These are phyloP conservation scores for Scytalidium sp. DNA, from an alignment of 2,329 filamentous ascomycete genomes.

Conservation along the genomic window DNA sequence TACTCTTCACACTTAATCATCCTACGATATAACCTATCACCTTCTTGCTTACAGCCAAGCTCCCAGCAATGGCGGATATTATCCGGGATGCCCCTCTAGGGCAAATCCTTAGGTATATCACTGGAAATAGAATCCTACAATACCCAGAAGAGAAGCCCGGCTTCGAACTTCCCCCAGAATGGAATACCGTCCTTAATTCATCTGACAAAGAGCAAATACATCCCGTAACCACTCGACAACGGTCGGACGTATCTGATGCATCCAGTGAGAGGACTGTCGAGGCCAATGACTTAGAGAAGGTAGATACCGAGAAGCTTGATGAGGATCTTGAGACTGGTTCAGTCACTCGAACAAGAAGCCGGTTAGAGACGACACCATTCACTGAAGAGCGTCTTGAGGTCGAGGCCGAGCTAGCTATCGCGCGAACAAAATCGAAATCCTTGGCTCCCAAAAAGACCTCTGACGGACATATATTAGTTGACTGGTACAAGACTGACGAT, in stretches of 20 bases:
- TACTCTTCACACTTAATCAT: neutral
- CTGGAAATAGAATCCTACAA: constrained; percentile 48
- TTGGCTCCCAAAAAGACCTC: constrained; percentile 42
- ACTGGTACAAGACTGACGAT: constrained; percentile 55
- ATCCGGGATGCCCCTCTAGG: constrained; percentile 57
- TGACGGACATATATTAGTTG: constrained; percentile 50
- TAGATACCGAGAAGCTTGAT: constrained; percentile 13
- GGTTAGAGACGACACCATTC: constrained; percentile 25
- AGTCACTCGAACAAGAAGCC: constrained; percentile 18
- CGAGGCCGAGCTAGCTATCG: constrained; percentile 33
- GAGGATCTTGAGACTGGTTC: constrained; percentile 11
- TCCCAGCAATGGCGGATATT: constrained; percentile 20
- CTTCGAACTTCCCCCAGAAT: constrained; percentile 47
- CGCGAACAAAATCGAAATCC: constrained; percentile 40
- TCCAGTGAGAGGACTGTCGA: constrained; percentile 4
- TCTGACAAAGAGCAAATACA: constrained; percentile 5
- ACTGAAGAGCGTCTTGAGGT: constrained; percentile 34
- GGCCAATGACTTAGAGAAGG: constrained; percentile 19
- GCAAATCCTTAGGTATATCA: constrained; percentile 53
- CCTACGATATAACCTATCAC: no score
- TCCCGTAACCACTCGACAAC: constrained; percentile 1
- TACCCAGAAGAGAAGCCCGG: constrained; percentile 58
- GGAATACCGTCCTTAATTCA: constrained; percentile 28
- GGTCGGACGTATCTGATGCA: constrained; percentile 4
- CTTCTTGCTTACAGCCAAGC: no score